Evolutionary conservation across 176 grass and related monocot genomes (phyloP).

Genomic region (Carex cristatella): DNA sequence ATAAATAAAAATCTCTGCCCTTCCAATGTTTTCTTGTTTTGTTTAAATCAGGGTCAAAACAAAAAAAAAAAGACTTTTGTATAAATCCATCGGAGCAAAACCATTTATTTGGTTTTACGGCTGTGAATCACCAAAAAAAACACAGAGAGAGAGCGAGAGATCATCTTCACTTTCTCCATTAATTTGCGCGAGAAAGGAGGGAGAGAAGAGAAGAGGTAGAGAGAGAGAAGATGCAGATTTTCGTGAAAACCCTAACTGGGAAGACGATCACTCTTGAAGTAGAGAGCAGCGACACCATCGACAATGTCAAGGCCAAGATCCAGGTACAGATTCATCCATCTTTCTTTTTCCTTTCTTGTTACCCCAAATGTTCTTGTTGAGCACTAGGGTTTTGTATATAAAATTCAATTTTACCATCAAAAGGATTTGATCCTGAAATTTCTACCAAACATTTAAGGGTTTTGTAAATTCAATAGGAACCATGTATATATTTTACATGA

Average conservation of each 20-base stretch:
- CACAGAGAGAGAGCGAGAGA: not conserved
- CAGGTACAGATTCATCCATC: slow-evolving; percentile 30
- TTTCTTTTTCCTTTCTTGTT: not conserved
- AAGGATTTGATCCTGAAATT: no score
- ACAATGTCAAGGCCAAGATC: slow-evolving; percentile 89
- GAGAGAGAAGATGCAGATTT: slow-evolving; percentile 36
- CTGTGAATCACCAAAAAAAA: not conserved
- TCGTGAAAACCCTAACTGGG: slow-evolving; percentile 86
- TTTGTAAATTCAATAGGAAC: not conserved
- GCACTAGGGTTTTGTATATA: not conserved
- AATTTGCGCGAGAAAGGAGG: not conserved
- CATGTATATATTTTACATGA: not conserved
- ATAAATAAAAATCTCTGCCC: no score
- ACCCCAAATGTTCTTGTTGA: not conserved
- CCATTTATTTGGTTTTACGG: not conserved
- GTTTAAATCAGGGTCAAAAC: no score
- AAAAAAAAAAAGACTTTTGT: no score
- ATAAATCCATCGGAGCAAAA: not conserved
- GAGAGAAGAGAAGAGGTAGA: not conserved
- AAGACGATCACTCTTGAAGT: slow-evolving; percentile 96
- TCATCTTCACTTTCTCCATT: not conserved
- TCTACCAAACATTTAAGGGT: no score
- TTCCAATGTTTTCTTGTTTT: not conserved
- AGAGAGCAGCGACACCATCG: slow-evolving; percentile 95
- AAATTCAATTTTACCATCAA: no score